Evolutionary conservation across 2,329 filamentous ascomycete species (phyloP).

Genomic region (Sporothrix pallida): DNA sequence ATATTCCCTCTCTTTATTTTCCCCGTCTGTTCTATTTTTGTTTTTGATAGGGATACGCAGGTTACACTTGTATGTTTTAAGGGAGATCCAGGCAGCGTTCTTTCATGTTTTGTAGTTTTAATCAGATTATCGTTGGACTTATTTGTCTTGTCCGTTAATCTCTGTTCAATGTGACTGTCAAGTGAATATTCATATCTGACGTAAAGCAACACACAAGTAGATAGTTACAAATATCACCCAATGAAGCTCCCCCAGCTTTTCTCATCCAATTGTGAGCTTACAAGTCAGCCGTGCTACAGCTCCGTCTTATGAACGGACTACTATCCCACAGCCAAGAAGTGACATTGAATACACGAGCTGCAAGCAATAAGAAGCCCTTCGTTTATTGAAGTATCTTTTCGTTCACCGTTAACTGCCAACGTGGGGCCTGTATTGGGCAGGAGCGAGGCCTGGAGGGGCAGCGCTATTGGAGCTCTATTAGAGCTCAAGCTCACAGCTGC

Average conservation of each 20-base stretch:
- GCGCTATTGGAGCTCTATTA: slow-evolving; percentile 11
- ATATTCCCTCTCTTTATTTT: background rate
- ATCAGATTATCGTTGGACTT: background rate
- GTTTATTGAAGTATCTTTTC: background rate
- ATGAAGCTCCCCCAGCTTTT: background rate
- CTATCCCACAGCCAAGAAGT: background rate
- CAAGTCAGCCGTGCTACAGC: slow-evolving; percentile 13
- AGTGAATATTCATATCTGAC: background rate
- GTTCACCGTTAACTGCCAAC: background rate
- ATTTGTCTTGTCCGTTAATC: background rate
- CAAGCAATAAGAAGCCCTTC: background rate
- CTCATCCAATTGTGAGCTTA: background rate
- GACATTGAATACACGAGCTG: background rate
- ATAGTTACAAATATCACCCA: background rate
- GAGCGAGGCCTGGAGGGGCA: background rate
- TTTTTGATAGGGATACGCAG: slow-evolving; percentile 27
- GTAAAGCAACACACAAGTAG: background rate
- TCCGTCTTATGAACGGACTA: background rate
- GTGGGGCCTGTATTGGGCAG: slow-evolving; percentile 5
- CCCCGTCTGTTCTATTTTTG: background rate
- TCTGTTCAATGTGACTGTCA: background rate
- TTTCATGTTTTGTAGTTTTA: slow-evolving; percentile 31
- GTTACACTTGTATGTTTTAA: slow-evolving; percentile 31
- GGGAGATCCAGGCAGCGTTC: slow-evolving; percentile 31
- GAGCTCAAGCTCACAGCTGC: slow-evolving; percentile 1